A percentile compares a stretch with the other conserved stretches of the same genome.
Conservation (phyloP, 2,329 filamentous ascomycete species). For the Xylariaceae sp. region DNA sequence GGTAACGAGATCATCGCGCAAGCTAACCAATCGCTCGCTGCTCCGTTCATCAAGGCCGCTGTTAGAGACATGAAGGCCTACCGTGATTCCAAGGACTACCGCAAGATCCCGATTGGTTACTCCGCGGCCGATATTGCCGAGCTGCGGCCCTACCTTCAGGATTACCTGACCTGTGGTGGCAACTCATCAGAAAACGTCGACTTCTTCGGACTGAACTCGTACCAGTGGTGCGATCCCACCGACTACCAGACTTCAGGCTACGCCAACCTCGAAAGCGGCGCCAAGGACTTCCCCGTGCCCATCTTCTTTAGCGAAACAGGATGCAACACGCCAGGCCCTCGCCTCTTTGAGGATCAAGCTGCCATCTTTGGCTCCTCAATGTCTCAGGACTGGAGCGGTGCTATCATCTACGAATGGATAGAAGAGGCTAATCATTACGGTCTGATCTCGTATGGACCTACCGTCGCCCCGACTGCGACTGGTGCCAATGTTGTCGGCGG, state of each 20-base stretch:
- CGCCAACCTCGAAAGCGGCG: constrained; percentile 60
- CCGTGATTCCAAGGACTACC: constrained; percentile 69
- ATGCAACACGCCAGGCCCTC: constrained; percentile 63
- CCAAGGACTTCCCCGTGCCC: constrained; percentile 70
- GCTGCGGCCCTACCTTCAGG: constrained; percentile 56
- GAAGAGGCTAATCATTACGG: constrained; percentile 81
- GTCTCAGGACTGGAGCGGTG: constrained; percentile 66
- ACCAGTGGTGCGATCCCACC: constrained; percentile 69
- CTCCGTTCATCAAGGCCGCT: constrained; percentile 80
- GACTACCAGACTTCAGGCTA: constrained; percentile 66
- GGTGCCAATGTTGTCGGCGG: constrained; percentile 60
- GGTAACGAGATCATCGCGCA: constrained; percentile 82
- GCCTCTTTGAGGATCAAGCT: constrained; percentile 66
- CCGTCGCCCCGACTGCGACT: constrained; percentile 47
- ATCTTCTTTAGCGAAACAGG: constrained; percentile 90
- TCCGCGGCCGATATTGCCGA: constrained; percentile 79
- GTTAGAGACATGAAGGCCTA: constrained; percentile 80
- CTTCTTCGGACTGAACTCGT: constrained; percentile 83
- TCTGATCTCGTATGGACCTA: constrained; percentile 68
- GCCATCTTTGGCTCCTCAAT: constrained; percentile 74
- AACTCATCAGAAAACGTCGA: constrained; percentile 68
- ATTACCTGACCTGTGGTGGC: constrained; percentile 74
- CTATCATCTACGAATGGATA: constrained; percentile 76
- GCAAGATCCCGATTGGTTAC: constrained; percentile 80
- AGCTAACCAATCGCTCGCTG: constrained; percentile 56